Conservation (phyloP, 2,329 filamentous ascomycete genomes). For the Biscogniauxia mediterranea region DNA sequence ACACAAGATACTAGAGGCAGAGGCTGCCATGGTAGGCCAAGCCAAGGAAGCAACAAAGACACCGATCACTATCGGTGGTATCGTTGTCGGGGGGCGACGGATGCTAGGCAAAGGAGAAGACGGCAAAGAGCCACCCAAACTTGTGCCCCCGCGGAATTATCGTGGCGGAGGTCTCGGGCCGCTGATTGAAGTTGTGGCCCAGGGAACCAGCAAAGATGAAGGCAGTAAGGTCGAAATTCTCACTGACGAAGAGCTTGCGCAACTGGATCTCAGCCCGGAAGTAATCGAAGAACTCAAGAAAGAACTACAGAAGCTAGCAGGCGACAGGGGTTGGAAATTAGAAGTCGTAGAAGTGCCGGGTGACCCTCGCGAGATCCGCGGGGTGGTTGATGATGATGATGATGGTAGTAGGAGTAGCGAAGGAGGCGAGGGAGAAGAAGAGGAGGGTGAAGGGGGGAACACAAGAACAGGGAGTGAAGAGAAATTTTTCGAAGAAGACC, state of each 20-base stretch:
- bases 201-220: conserved; percentile 49
- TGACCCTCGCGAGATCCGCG: conserved; percentile 62
- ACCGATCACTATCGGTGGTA: conserved; percentile 48
- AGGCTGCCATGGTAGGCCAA: conserved; percentile 35
- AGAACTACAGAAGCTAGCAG: conserved; percentile 66
- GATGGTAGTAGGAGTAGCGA: conserved; percentile 40
- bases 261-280: conserved; percentile 63
- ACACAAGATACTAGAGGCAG: conserved; percentile 38
- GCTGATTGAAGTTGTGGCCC: conserved; percentile 45
- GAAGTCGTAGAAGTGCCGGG: conserved; percentile 72
- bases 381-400: conserved; percentile 61
- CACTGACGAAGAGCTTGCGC: conserved; percentile 65
- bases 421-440: conserved; percentile 36
- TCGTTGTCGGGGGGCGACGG: conserved; percentile 51
- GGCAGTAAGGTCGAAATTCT: conserved; percentile 62
- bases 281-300: conserved; percentile 68
- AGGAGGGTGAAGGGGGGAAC: conserved; percentile 23
- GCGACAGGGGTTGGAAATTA: conserved; percentile 73
- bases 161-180: conserved; percentile 26
- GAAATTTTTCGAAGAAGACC: conserved; percentile 52
- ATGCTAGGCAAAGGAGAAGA: conserved; percentile 48
- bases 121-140: conserved; percentile 45
- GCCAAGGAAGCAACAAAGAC: conserved; percentile 23
- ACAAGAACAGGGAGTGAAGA: conserved; percentile 45
- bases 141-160: conserved; percentile 45